Base-by-base conservation (phyloP, 2,329 filamentous ascomycete species). In the Arachnopeziza araneosa region DNA sequence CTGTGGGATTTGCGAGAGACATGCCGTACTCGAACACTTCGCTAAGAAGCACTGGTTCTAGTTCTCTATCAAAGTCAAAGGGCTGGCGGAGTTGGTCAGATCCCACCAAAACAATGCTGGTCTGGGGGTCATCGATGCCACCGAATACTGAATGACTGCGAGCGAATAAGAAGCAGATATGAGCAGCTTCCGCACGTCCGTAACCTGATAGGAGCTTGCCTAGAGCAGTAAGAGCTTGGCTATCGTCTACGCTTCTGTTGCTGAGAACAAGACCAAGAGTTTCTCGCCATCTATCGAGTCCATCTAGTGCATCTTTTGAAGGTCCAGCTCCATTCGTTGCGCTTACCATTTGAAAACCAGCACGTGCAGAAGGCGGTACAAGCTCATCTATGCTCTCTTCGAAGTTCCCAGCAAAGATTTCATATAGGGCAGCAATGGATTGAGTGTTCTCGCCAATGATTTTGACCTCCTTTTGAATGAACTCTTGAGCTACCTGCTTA, bases 311-410 rank as follows among this genome's bases (percentile, higher is more conserved):
- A 72, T 95, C 91, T 65, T 86, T 87, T 0, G 85, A 80, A 32
- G 84, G 76, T 1, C 81, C 83, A 8, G 80, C 76, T 7, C 83
- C 78, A 60, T 85, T 80, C 2, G 84, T 81, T n/a, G 87, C 91
- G 64, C 89, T 93, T 66, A 99, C 83, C 77, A 99, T 88, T 72
- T 96, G 91, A 66, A 97, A 85, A 1, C 95, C 95, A 61, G 93
- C 93, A 50, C 96, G 85, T 21, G 95, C 95, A 66, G 96, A 96
- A 2, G 89, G 88, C 5, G 95, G 93, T 1, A 99, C 95, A 58
- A 99, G 86, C 74, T 98, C 93, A 72, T 99, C 95, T 19, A 98
- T 87, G 66, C 92, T 96, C 68, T 99, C 95, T 65, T 97, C 93
- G 60, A 89, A 85, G 71, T 97, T 99, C 0, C 95, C 93, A 24